These are phyloP conservation scores for Beta corolliflora DNA, from an alignment of 179 eudicot genomes.

Conservation along the genomic window DNA sequence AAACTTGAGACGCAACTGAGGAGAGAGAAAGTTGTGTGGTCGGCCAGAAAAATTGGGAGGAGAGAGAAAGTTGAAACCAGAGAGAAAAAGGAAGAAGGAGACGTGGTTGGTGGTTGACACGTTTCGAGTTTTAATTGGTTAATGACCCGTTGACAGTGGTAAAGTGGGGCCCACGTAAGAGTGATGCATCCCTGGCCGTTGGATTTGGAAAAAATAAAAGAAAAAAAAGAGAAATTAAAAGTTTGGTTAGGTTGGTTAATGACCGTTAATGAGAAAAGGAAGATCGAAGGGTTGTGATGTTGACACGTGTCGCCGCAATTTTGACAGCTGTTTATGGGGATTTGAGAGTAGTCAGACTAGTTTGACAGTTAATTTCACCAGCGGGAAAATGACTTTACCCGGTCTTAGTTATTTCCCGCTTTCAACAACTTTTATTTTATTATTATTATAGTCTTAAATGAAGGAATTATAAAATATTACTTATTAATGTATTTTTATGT, in stretches of 20 bases:
- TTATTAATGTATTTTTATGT: no score
- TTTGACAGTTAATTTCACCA: conserved; percentile 10
- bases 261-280: conserved; percentile 20
- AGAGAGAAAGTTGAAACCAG: background rate
- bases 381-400: conserved; percentile 14
- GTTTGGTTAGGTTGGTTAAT: conserved; percentile 31
- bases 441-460: background rate
- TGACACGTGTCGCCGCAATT: conserved; percentile 13
- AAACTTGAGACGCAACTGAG: conserved; percentile 13
- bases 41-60: background rate
- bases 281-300: background rate
- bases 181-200: conserved; percentile 23
- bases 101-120: conserved; percentile 3
- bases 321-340: conserved; percentile 2
- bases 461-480: no score
- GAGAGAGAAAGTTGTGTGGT: background rate
- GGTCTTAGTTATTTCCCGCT: background rate
- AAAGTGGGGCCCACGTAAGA: conserved; percentile 12
- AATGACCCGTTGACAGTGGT: conserved; percentile 20
- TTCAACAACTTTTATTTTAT: background rate
- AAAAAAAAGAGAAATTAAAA: background rate
- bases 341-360: background rate
- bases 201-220: background rate
- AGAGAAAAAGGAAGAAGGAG: background rate
- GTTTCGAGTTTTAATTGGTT: conserved; percentile 10